These are phyloP conservation scores for Stipa capillata DNA, from an alignment of 176 grass and related monocot genomes.

Conservation along the genomic window DNA sequence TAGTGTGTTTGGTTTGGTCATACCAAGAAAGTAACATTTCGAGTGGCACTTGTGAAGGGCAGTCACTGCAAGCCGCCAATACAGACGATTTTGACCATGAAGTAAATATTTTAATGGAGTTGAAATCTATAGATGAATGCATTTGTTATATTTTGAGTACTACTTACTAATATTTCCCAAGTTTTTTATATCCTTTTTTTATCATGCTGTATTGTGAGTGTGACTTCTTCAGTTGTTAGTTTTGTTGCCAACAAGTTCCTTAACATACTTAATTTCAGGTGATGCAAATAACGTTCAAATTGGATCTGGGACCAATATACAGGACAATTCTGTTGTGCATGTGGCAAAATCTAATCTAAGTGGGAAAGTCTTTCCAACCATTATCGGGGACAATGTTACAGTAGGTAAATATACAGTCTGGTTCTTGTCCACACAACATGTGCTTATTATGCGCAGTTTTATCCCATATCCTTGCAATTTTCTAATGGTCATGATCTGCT, in stretches of 20 bases:
- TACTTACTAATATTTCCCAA: background rate
- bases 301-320: constrained; percentile 94
- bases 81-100: background rate
- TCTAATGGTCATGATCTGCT: background rate
- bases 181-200: background rate
- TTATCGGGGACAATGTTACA: constrained; percentile 89
- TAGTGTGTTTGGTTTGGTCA: no score
- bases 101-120: background rate
- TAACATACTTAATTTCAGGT: constrained; percentile 44
- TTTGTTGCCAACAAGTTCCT: background rate
- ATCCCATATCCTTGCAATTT: no score
- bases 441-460: no score
- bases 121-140: background rate
- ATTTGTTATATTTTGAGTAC: background rate
- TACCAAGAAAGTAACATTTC: no score
- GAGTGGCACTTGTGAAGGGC: background rate
- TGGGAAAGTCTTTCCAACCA: constrained; percentile 83
- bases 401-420: constrained; percentile 66
- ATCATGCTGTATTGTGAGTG: background rate
- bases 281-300: constrained; percentile 71
- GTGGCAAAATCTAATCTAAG: constrained; percentile 96
- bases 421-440: no score
- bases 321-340: constrained; percentile 93
- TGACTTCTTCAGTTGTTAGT: background rate
- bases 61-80: background rate